phyloP scores from a whole-genome alignment of 495 filamentous ascomycete species.

The Articulospora tetracladia region DNA sequence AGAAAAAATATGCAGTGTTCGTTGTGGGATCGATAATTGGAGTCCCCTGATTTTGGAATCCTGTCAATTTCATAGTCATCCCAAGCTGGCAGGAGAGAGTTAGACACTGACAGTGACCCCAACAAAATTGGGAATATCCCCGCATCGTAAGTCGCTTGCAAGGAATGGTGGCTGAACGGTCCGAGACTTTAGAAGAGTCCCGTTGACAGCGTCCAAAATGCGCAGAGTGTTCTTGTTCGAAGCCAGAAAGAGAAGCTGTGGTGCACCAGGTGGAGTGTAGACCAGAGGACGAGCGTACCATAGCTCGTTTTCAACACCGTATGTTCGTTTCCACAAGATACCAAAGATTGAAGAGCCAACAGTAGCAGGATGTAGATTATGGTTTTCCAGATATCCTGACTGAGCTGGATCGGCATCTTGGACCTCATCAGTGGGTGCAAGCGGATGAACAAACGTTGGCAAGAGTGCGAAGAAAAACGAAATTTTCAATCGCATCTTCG shows the following conservation, averaged over 20 bases:
- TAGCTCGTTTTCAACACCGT: slow-evolving; percentile 20
- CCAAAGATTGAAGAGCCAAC: slow-evolving; percentile 34
- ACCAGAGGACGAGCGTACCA: slow-evolving; percentile 43
- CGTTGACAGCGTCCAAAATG: slow-evolving; percentile 41
- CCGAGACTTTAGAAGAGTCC: slow-evolving; percentile 34
- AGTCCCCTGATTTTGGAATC: no score
- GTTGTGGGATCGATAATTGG: slow-evolving; percentile 47
- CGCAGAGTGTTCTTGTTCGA: slow-evolving; percentile 43
- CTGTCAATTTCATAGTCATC: no score
- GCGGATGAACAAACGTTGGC: slow-evolving; percentile 8
- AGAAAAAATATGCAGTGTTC: slow-evolving; percentile 38
- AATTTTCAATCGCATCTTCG: background rate
- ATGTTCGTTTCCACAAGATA: slow-evolving; percentile 29
- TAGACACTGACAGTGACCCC: slow-evolving; percentile 37
- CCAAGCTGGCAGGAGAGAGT: no score
- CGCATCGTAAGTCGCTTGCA: slow-evolving; percentile 34
- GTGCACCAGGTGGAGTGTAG: slow-evolving; percentile 34
- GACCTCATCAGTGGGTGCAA: slow-evolving; percentile 31
- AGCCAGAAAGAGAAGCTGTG: slow-evolving; percentile 42
- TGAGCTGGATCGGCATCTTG: slow-evolving; percentile 39
- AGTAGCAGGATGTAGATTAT: slow-evolving; percentile 41
- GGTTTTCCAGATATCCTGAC: slow-evolving; percentile 40
- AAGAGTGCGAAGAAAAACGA: slow-evolving; percentile 5
- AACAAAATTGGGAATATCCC: slow-evolving; percentile 40
- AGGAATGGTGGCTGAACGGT: slow-evolving; percentile 43